Conservation (phyloP, 805 yeast genomes). For the Kodamaea lidongshanica region DNA sequence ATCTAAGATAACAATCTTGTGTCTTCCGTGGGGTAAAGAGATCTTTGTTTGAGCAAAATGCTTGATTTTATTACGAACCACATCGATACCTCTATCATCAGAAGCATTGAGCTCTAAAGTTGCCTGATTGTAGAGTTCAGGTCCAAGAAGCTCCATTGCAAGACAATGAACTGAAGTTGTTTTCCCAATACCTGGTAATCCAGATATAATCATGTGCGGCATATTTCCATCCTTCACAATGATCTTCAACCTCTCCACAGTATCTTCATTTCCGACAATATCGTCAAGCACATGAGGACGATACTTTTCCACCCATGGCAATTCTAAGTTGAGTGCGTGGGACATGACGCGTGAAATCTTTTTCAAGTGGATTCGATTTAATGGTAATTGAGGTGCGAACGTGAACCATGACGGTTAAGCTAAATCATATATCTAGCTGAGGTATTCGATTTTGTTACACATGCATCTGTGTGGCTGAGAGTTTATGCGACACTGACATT, state of each 20-base stretch:
- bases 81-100: constrained; percentile 96
- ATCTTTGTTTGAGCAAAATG: constrained; percentile 95
- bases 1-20: constrained; percentile 87
- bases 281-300: constrained; percentile 76
- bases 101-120: constrained; percentile 92
- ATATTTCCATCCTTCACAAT: constrained; percentile 91
- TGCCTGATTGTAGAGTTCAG: constrained; percentile 63
- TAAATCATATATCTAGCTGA: too few species aligned
- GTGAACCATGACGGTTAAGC: too few species aligned
- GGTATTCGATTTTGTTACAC: too few species aligned
- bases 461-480: too few species aligned
- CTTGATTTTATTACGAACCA: constrained; percentile 88
- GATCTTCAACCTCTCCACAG: constrained; percentile 73
- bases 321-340: constrained; percentile 21
- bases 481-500: too few species aligned
- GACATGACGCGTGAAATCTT: constrained; percentile 8
- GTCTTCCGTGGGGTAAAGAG: constrained; percentile 79
- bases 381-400: too few species aligned
- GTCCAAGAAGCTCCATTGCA: constrained; percentile 76
- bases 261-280: constrained; percentile 90
- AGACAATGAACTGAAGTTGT: constrained; percentile 91
- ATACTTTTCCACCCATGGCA: constrained; percentile 83
- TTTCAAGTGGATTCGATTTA: too few species aligned
- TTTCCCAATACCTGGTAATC: constrained; percentile 95
- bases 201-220: constrained; percentile 95